Conservation (phyloP, 2,329 filamentous ascomycete genomes). For the Cryphonectria naterciae region DNA sequence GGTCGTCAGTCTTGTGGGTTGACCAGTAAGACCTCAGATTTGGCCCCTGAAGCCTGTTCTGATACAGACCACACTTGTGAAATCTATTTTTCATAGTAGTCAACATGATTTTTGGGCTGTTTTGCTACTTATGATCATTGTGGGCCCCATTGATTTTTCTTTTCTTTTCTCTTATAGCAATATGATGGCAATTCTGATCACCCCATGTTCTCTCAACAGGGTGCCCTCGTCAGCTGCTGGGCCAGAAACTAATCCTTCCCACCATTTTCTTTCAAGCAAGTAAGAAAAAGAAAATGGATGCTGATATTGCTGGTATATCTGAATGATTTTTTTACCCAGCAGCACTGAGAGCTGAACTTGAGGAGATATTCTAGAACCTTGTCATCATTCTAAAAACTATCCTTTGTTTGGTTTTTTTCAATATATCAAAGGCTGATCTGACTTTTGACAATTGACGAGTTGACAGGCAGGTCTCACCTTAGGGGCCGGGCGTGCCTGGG, state of each 20-base stretch:
- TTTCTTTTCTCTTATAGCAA: not conserved
- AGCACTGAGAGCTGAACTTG: not conserved
- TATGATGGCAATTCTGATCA: not conserved
- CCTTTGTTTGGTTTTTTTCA: not conserved
- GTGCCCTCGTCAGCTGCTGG: not conserved
- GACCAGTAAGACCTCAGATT: not conserved
- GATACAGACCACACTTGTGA: not conserved
- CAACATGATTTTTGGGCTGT: not conserved
- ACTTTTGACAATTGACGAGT: not conserved
- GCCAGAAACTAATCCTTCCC: not conserved
- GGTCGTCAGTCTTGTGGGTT: not conserved
- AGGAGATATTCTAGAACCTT: not conserved
- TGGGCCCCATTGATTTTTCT: not conserved
- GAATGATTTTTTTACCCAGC: not conserved
- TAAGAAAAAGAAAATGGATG: not conserved
- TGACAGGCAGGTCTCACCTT: not conserved
- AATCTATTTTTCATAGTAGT: not conserved
- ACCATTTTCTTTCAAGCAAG: not conserved
- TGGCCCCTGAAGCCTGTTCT: not conserved
- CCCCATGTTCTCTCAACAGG: not conserved
- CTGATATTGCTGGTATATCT: not conserved
- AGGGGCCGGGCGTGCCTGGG: not conserved
- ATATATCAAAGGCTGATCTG: not conserved
- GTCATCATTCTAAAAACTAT: not conserved
- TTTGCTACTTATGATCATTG: not conserved